These are phyloP conservation scores for Pilasporangium apinafurcum DNA, from an alignment of 352 stramenopile species.

Conservation along the genomic window DNA sequence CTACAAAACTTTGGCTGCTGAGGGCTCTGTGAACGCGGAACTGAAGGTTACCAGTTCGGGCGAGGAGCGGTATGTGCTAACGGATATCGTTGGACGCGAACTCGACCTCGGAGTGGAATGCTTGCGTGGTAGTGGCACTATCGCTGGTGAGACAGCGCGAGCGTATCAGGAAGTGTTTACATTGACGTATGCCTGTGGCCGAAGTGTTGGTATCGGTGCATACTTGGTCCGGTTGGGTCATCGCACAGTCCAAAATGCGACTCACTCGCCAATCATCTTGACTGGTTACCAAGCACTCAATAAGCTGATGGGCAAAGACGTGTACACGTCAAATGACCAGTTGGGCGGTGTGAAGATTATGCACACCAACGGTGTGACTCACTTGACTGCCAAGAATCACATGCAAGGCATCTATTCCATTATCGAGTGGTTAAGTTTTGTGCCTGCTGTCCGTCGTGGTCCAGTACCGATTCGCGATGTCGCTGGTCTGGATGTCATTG, in stretches of 20 bases:
- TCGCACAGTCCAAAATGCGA: conserved; percentile 98
- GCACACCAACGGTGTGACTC: conserved; percentile 99
- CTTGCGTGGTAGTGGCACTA: conserved; percentile 97
- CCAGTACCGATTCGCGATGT: conserved; percentile 84
- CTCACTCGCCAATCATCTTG: conserved; percentile 98
- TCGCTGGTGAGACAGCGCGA: conserved; percentile 97
- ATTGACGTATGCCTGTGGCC: conserved; percentile 98
- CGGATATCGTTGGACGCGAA: conserved; percentile 97
- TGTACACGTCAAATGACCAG: conserved; percentile 99
- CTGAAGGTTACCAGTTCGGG: conserved; percentile 51
- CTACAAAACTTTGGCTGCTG: conserved; percentile 89
- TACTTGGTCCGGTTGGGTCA: conserved; percentile 99
- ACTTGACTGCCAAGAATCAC: conserved; percentile 96
- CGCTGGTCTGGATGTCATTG: conserved; percentile 76
- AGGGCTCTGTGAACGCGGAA: conserved; percentile 88
- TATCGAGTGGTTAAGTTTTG: conserved; percentile 98
- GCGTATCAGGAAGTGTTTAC: conserved; percentile 99
- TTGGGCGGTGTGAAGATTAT: conserved; percentile 99
- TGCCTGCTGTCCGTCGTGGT: conserved; percentile 89
- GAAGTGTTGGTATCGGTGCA: conserved; percentile 99
- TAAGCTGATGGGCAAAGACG: conserved; percentile 99
- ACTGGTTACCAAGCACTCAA: conserved; percentile 99
- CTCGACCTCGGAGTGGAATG: conserved; percentile 99
- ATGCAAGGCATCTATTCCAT: conserved; percentile 93
- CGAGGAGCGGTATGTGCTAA: conserved; percentile 92